phyloP scores from a whole-genome alignment of 2,329 filamentous ascomycete species.

The Diaporthe vaccinii region DNA sequence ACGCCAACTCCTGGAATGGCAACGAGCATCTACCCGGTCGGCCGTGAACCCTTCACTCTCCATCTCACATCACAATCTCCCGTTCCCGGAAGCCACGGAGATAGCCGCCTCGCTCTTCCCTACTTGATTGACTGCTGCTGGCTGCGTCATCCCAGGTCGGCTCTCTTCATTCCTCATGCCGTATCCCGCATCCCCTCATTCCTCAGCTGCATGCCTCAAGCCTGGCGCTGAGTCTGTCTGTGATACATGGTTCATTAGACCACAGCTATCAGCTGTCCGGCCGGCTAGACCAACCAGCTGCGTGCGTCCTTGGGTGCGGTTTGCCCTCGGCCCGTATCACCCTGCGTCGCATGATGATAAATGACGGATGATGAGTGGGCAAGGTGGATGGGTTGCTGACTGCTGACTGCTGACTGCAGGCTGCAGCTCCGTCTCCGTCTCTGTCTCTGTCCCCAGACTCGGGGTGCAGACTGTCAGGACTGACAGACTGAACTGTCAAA shows the following conservation, averaged over 20 bases:
- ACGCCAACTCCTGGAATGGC: background rate
- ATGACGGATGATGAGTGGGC: constrained; percentile 21
- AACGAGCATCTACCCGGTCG: constrained; percentile 35
- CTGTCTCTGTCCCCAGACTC: constrained; percentile 9
- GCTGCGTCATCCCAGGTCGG: constrained; percentile 4
- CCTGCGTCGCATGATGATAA: constrained; percentile 24
- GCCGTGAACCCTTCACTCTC: constrained; percentile 23
- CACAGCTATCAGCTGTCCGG: background rate
- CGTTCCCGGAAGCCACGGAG: constrained; percentile 20
- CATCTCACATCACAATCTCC: constrained; percentile 34
- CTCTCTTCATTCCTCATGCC: constrained; percentile 6
- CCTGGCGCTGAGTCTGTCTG: constrained; percentile 16
- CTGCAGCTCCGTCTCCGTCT: constrained; percentile 8
- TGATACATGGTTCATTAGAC: background rate
- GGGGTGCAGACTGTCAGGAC: constrained; percentile 1
- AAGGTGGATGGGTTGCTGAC: constrained; percentile 1
- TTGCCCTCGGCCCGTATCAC: constrained; percentile 16
- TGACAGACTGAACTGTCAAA: background rate
- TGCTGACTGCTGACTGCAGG: constrained; percentile 12
- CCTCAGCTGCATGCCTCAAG: constrained; percentile 15
- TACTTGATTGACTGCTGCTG: background rate
- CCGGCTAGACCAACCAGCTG: constrained; percentile 9
- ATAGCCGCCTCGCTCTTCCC: constrained; percentile 9
- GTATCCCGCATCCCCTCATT: constrained; percentile 2
- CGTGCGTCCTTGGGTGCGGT: background rate